Evolutionary conservation across 1,284 basidiomycete genomes (phyloP).

Genomic region (Rhodotorula sp.): DNA sequence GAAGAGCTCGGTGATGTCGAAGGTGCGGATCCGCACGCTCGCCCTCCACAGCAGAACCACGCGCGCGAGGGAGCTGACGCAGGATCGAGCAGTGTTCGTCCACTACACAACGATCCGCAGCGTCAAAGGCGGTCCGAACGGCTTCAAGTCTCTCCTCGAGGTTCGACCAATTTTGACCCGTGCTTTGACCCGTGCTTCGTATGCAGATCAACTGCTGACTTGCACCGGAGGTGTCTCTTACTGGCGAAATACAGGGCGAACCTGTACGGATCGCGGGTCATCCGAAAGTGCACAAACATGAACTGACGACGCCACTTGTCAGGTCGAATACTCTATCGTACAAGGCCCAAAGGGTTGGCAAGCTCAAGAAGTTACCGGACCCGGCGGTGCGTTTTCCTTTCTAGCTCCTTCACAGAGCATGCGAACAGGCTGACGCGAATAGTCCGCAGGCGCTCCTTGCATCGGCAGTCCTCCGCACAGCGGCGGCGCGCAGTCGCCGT

Average conservation of each 20-base stretch:
- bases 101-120: constrained; percentile 33
- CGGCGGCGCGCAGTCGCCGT: neutral
- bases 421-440: neutral
- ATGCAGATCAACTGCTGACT: too few relatives aligned
- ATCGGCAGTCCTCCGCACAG: constrained; percentile 20
- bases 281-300: neutral
- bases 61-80: too few relatives aligned
- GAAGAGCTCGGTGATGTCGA: constrained; percentile 28
- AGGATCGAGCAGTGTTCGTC: constrained; percentile 25
- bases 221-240: too few relatives aligned
- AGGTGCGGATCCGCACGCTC: neutral
- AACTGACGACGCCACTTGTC: neutral
- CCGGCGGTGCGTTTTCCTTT: constrained; percentile 5
- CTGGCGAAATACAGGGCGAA: constrained; percentile 17
- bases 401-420: neutral
- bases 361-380: constrained; percentile 29
- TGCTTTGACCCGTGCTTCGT: rapidly evolving
- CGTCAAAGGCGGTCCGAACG: constrained; percentile 17
- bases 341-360: constrained; percentile 30
- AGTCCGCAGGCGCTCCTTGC: constrained; percentile 22
- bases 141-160: constrained; percentile 24
- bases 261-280: neutral
- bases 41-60: too few relatives aligned
- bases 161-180: neutral
- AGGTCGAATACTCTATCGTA: constrained; percentile 22